Evolutionary conservation across 768 basidiomycete genomes (phyloP).

Genomic region (Mycena galericulata): DNA sequence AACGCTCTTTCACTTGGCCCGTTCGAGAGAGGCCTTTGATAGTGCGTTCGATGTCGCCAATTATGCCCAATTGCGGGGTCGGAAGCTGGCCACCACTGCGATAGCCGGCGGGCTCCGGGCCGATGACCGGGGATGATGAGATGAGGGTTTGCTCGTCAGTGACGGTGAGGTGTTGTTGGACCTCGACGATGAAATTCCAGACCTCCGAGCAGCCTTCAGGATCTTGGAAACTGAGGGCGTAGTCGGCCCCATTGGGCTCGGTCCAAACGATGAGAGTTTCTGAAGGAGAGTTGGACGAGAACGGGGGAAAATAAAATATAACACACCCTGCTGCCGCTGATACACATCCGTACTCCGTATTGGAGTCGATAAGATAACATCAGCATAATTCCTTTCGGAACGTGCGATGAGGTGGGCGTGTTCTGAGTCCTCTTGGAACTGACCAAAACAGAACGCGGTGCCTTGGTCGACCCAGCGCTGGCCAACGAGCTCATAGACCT

Average conservation of each 20-base stretch:
- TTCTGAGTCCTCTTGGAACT: slow-evolving; percentile 80
- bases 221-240: slow-evolving; percentile 97
- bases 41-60: slow-evolving; percentile 82
- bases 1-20: slow-evolving; percentile 80
- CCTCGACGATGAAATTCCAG: slow-evolving; percentile 96
- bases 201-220: slow-evolving; percentile 95
- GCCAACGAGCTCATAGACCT: slow-evolving; percentile 96
- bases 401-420: slow-evolving; percentile 89
- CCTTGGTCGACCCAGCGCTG: slow-evolving; percentile 96
- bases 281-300: slow-evolving; percentile 45
- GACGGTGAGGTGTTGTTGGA: slow-evolving; percentile 84
- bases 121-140: slow-evolving; percentile 71
- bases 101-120: slow-evolving; percentile 74
- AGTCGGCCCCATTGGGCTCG: slow-evolving; percentile 93
- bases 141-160: slow-evolving; percentile 62
- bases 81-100: slow-evolving; percentile 80
- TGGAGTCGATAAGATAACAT: slow-evolving; percentile 82
- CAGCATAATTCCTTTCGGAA: slow-evolving; percentile 77
- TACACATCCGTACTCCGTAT: slow-evolving; percentile 89
- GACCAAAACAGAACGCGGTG: slow-evolving; percentile 95
- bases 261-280: slow-evolving; percentile 99
- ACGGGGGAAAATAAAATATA: slow-evolving; percentile 17
- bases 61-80: slow-evolving; percentile 78
- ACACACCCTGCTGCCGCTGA: slow-evolving; percentile 86
- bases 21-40: slow-evolving; percentile 82